Evolutionary conservation across 192 early-diverging fungal species (phyloP).

Genomic region (Backusella sp.): DNA sequence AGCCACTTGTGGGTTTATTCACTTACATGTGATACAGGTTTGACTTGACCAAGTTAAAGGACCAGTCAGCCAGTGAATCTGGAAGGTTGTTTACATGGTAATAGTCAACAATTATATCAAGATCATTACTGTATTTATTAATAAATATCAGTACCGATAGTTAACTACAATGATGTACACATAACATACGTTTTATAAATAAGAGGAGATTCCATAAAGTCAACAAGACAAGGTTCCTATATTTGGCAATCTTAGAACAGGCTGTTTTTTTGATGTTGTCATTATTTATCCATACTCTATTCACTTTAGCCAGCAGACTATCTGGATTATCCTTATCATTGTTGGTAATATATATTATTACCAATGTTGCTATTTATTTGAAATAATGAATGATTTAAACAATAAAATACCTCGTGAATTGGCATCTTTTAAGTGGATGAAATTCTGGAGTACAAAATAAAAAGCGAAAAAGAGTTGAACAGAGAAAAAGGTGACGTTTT

Average conservation of each 20-base stretch:
- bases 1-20: not conserved
- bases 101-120: constrained; percentile 32
- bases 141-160: not conserved
- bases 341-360: too few species aligned
- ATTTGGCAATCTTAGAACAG: not conserved
- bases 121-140: constrained; percentile 12
- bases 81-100: constrained; percentile 44
- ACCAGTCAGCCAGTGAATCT: constrained; percentile 41
- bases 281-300: not conserved
- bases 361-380: not conserved
- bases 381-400: not conserved
- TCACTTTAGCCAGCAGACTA: constrained; percentile 12
- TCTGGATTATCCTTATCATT: not conserved
- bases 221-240: constrained; percentile 22
- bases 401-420: constrained; percentile 14
- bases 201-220: constrained; percentile 13
- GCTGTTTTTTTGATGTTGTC: not conserved
- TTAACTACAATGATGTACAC: not conserved
- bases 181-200: constrained; percentile 19
- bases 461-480: not conserved
- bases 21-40: constrained; percentile 63
- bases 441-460: constrained; percentile 4
- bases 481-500: not conserved
- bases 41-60: constrained; percentile 53
- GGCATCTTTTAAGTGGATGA: constrained; percentile 16